Conservation (phyloP, 768 basidiomycete species). For the Pulveroboletus ravenelii region DNA sequence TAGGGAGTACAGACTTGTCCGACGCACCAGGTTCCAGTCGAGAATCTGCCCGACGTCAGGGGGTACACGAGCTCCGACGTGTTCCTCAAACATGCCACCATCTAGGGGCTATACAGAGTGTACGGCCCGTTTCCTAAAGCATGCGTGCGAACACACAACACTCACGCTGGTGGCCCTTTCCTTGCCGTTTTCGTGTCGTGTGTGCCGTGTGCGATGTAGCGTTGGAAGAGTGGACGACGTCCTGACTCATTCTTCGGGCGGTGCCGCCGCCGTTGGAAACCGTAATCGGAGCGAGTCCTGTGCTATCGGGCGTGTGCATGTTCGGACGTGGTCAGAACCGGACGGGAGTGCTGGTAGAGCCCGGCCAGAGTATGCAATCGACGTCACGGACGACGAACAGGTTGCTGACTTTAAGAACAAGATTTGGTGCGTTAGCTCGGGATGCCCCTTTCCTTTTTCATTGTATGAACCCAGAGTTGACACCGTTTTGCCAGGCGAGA, state of each 20-base stretch:
- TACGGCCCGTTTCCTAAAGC: conserved; percentile 7
- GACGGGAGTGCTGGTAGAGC: conserved; percentile 31
- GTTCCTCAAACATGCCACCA: conserved; percentile 40
- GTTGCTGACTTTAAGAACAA: conserved; percentile 32
- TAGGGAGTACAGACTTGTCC: conserved; percentile 20
- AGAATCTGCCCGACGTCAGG: conserved; percentile 34
- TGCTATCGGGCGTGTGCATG: conserved; percentile 29
- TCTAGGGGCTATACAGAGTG: conserved; percentile 41
- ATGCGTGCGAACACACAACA: not conserved
- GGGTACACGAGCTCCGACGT: conserved; percentile 45
- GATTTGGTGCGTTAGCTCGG: conserved; percentile 30
- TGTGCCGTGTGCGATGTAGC: conserved; percentile 16
- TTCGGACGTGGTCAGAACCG: conserved; percentile 32
- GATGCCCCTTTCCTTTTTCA: not conserved
- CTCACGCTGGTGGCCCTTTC: not conserved
- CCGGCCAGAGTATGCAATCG: conserved; percentile 31
- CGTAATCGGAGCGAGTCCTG: conserved; percentile 16
- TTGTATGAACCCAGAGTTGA: not conserved
- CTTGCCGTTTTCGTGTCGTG: not conserved
- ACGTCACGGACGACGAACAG: conserved; percentile 26
- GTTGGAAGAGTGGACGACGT: conserved; percentile 38
- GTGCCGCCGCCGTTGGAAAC: conserved; percentile 33
- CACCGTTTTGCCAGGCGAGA: conserved; percentile 23
- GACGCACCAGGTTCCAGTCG: conserved; percentile 26
- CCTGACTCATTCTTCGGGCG: conserved; percentile 26